These are phyloP conservation scores for Aspergillus transmontanensis DNA, from an alignment of 2,329 filamentous ascomycete species.

Conservation along the genomic window DNA sequence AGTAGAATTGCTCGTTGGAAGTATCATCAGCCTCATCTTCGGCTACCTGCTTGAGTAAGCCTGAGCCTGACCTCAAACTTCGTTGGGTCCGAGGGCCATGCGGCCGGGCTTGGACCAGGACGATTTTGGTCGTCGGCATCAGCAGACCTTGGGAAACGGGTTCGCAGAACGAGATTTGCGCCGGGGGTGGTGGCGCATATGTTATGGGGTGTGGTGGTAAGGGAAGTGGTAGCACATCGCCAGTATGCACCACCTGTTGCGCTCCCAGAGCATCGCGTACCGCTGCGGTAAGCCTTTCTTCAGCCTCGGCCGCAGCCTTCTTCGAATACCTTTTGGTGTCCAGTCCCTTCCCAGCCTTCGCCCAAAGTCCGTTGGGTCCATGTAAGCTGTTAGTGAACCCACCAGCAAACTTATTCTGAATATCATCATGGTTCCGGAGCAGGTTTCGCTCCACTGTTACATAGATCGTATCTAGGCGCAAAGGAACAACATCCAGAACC, in stretches of 20 bases:
- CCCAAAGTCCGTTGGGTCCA: constrained; percentile 44
- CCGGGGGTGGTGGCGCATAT: constrained; percentile 79
- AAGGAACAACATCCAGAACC: constrained; percentile 75
- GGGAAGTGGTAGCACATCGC: constrained; percentile 78
- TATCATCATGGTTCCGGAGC: constrained; percentile 76
- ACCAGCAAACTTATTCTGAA: constrained; percentile 79
- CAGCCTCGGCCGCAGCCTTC: constrained; percentile 45
- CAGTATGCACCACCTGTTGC: constrained; percentile 77
- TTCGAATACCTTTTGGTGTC: constrained; percentile 39
- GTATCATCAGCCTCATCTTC: constrained; percentile 73
- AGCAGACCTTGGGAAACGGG: constrained; percentile 88
- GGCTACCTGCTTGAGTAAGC: constrained; percentile 61
- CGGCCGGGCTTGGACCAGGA: constrained; percentile 63
- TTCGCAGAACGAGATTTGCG: constrained; percentile 89
- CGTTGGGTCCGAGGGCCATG: constrained; percentile 45
- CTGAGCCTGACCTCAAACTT: constrained; percentile 50
- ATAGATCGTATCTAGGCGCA: constrained; percentile 82
- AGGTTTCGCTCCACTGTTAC: constrained; percentile 82
- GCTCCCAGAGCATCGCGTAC: constrained; percentile 74
- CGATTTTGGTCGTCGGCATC: constrained; percentile 75
- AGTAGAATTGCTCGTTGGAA: constrained; percentile 88
- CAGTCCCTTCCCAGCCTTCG: constrained; percentile 33
- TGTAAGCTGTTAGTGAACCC: constrained; percentile 50
- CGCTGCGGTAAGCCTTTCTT: constrained; percentile 63
- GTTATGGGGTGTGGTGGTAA: constrained; percentile 81